Evolutionary conservation across 2,329 filamentous ascomycete genomes (phyloP).

Genomic region (Penicillium sumatraense): DNA sequence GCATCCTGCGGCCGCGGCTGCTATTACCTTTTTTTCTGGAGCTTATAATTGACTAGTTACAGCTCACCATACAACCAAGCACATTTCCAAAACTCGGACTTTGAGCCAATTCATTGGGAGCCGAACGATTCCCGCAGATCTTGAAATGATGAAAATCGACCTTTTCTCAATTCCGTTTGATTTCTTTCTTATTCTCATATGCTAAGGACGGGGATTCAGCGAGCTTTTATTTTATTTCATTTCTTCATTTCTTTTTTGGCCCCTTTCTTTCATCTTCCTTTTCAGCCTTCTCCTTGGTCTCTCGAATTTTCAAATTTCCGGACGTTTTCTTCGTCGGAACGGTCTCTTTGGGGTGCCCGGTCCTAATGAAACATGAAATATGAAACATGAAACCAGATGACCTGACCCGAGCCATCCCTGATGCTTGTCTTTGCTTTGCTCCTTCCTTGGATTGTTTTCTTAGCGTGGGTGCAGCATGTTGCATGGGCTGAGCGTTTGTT

Average conservation of each 20-base stretch:
- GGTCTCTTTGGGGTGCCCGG: background rate
- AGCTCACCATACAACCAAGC: slow-evolving; percentile 52
- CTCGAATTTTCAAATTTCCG: background rate
- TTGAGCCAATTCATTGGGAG: slow-evolving; percentile 52
- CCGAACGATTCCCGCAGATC: slow-evolving; percentile 40
- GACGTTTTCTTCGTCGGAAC: background rate
- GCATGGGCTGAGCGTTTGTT: slow-evolving; percentile 26
- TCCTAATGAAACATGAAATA: background rate
- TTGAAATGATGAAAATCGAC: slow-evolving; percentile 23
- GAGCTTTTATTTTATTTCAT: slow-evolving; percentile 2
- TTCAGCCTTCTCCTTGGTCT: background rate
- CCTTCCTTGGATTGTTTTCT: slow-evolving; percentile 17
- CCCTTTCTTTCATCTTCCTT: background rate
- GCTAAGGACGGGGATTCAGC: slow-evolving; percentile 11
- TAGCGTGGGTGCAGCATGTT: slow-evolving; percentile 28
- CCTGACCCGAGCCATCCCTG: background rate
- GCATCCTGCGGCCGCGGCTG: no score
- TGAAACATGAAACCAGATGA: background rate
- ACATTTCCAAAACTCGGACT: slow-evolving; percentile 52
- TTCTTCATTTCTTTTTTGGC: background rate
- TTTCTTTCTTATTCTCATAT: background rate
- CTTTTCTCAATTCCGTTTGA: background rate
- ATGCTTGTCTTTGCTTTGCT: background rate
- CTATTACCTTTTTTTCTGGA: no score
- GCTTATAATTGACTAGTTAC: background rate